Conservation (phyloP, 108 stramenopile species). For the Conticribra guillardii region DNA sequence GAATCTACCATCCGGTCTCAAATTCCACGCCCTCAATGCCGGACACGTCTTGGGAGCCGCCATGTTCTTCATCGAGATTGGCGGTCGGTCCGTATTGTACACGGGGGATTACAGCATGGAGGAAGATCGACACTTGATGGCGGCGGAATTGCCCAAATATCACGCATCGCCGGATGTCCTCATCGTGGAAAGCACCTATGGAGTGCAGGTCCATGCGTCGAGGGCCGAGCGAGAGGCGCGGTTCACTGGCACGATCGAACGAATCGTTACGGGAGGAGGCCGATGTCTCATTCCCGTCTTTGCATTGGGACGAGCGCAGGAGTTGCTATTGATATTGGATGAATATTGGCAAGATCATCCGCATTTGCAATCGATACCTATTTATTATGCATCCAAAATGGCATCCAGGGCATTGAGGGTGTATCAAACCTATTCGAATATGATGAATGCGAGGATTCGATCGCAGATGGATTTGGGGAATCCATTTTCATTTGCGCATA, state of each 20-base stretch:
- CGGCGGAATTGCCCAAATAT: conserved; percentile 91
- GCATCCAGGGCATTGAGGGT: conserved; percentile 93
- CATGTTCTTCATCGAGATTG: conserved; percentile 97
- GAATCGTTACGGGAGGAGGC: conserved; percentile 90
- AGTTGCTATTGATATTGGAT: conserved; percentile 96
- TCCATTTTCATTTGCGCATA: conserved; percentile 90
- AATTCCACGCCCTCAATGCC: conserved; percentile 96
- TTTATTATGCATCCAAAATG: conserved; percentile 95
- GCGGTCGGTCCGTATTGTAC: conserved; percentile 93
- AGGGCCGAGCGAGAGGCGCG: conserved; percentile 93
- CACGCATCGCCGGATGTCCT: conserved; percentile 90
- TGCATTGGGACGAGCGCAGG: conserved; percentile 97
- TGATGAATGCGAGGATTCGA: conserved; percentile 97
- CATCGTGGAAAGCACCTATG: conserved; percentile 96
- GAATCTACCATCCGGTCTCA: conserved; percentile 71
- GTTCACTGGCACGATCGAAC: conserved; percentile 91
- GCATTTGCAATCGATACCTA: conserved; percentile 92
- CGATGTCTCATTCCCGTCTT: conserved; percentile 97
- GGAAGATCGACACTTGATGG: conserved; percentile 97
- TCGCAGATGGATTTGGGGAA: conserved; percentile 94
- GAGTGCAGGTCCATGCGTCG: conserved; percentile 92
- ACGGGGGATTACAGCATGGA: conserved; percentile 99
- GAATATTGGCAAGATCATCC: conserved; percentile 98
- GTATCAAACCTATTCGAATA: conserved; percentile 98
- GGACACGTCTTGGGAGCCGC: conserved; percentile 99